A percentile compares a stretch with the other conserved stretches of the same genome.
These are phyloP conservation scores for Flaveria ramosissima DNA, from an alignment of 129 eudicot species.

Conservation along the genomic window DNA sequence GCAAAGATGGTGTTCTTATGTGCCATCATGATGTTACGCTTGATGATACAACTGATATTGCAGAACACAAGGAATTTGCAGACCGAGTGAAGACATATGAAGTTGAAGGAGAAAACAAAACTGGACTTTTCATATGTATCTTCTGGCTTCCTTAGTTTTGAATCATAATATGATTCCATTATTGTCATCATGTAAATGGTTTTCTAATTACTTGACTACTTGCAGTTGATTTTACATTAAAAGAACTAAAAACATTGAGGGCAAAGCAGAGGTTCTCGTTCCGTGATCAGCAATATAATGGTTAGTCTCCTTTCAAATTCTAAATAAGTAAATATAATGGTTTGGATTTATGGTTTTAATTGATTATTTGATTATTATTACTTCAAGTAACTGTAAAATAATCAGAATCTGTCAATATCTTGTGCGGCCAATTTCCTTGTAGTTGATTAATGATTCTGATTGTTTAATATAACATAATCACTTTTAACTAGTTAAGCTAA, in stretches of 20 bases:
- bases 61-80: conserved; percentile 62
- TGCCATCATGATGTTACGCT: conserved; percentile 80
- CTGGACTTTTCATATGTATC: conserved; percentile 41
- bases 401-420: neutral
- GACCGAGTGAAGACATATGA: conserved; percentile 68
- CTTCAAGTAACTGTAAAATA: neutral
- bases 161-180: neutral
- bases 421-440: neutral
- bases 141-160: neutral
- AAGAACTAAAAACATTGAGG: conserved; percentile 69
- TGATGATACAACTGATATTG: conserved; percentile 70
- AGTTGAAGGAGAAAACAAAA: conserved; percentile 66
- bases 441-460: conserved; percentile 4
- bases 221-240: conserved; percentile 91
- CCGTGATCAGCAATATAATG: conserved; percentile 88
- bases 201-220: conserved; percentile 19
- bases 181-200: conserved; percentile 5
- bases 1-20: conserved; percentile 85
- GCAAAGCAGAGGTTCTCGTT: conserved; percentile 74
- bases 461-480: neutral
- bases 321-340: neutral
- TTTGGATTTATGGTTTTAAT: neutral
- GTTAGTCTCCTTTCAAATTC: conserved; percentile 42
- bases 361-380: neutral
- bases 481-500: conserved; percentile 1